Conservation (phyloP, 2,329 filamentous ascomycete genomes). For the Epichloe gansuensis region DNA sequence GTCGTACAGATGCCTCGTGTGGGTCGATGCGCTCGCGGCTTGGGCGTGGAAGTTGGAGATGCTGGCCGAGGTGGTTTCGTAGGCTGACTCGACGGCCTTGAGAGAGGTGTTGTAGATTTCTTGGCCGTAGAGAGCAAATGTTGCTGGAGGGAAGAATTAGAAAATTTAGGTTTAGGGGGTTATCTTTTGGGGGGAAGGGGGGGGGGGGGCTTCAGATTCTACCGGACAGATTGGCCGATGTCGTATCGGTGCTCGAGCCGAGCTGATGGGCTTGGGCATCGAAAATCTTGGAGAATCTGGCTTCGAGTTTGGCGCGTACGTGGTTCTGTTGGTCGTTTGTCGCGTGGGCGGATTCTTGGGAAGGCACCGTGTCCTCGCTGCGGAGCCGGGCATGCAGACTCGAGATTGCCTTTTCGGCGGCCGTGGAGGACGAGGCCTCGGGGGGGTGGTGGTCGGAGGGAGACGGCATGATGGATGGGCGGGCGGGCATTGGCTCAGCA, state of each 20-base stretch:
- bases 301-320: conserved; percentile 15
- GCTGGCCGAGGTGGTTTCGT: conserved; percentile 11
- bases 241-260: not conserved
- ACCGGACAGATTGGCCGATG: not conserved
- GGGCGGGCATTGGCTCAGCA: not conserved
- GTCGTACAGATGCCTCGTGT: conserved; percentile 15
- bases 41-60: conserved; percentile 11
- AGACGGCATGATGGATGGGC: conserved; percentile 4
- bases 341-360: not conserved
- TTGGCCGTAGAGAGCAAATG: conserved; percentile 4
- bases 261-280: not conserved
- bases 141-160: not conserved
- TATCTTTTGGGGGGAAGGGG: not conserved
- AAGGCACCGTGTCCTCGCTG: conserved; percentile 8
- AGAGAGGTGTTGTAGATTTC: conserved; percentile 2
- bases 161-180: not conserved
- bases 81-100: conserved; percentile 11
- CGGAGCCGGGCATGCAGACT: conserved; percentile 17
- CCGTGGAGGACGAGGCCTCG: conserved; percentile 3
- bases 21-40: conserved; percentile 7
- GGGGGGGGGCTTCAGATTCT: not conserved
- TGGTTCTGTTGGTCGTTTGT: conserved; percentile 1
- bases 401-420: conserved; percentile 3
- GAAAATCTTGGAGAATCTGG: conserved; percentile 8
- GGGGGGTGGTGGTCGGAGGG: conserved; percentile 1